Percentiles rank a stretch among this genome's conserved stretches.
Conservation (phyloP, 345 rosid genomes). For the Eucalyptus erythrocorys region DNA sequence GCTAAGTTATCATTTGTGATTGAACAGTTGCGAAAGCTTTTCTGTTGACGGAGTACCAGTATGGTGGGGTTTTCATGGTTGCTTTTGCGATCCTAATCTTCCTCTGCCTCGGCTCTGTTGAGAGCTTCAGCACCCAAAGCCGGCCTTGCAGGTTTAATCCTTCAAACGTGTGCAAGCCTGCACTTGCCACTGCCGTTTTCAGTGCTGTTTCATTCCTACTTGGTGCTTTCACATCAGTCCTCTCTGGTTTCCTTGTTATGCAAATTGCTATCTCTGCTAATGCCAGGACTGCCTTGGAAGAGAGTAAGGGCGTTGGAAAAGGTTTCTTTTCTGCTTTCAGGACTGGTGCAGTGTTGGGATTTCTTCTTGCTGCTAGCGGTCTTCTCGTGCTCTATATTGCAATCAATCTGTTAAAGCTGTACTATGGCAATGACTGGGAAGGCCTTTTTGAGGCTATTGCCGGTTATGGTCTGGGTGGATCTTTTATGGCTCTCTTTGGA, state of each 20-base stretch:
- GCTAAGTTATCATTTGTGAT: neutral
- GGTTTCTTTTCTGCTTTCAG: neutral
- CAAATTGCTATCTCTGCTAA: constrained; percentile 27
- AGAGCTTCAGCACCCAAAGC: neutral
- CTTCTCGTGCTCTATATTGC: neutral
- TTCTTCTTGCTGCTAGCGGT: neutral
- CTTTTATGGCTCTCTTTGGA: constrained; percentile 1
- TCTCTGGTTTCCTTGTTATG: constrained; percentile 24
- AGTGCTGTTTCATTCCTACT: constrained; percentile 1
- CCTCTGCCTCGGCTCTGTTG: neutral
- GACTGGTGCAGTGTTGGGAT: neutral
- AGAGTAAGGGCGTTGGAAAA: constrained; percentile 4
- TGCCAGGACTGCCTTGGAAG: constrained; percentile 23
- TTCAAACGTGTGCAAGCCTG: neutral
- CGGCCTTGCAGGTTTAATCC: neutral
- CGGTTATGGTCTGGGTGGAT: constrained; percentile 1
- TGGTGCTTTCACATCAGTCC: constrained; percentile 24
- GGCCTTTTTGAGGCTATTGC: neutral
- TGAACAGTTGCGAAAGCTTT: neutral
- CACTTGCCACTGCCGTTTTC: neutral
- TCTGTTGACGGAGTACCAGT: neutral
- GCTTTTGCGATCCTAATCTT: neutral
- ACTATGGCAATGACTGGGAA: constrained; percentile 1
- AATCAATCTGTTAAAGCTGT: neutral
- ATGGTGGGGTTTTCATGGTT: neutral